Evolutionary conservation across 2,329 filamentous ascomycete genomes (phyloP).

Genomic region (Colletotrichum gigasporum): DNA sequence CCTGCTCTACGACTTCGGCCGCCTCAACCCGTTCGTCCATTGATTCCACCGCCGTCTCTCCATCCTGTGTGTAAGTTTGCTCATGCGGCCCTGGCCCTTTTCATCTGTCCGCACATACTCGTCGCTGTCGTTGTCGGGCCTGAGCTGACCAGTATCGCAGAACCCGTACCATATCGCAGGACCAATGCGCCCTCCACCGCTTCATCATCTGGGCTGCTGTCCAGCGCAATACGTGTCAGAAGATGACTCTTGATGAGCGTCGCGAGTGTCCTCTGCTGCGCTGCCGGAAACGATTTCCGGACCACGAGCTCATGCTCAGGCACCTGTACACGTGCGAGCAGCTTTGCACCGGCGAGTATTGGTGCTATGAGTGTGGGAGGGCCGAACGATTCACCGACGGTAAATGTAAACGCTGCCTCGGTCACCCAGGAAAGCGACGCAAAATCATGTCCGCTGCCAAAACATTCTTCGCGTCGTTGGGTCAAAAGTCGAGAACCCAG

Average conservation of each 20-base stretch:
- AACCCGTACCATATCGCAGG: slow-evolving; percentile 52
- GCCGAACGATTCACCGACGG: slow-evolving; percentile 62
- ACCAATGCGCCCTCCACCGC: slow-evolving; percentile 62
- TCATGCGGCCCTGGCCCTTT: not conserved
- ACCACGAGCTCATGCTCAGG: slow-evolving; percentile 64
- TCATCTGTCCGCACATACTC: not conserved
- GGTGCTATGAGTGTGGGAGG: slow-evolving; percentile 64
- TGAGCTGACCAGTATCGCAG: slow-evolving; percentile 41
- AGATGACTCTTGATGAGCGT: slow-evolving; percentile 57
- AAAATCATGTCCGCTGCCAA: slow-evolving; percentile 63
- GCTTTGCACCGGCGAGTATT: slow-evolving; percentile 61
- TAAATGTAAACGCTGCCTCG: slow-evolving; percentile 59
- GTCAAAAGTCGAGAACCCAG: slow-evolving; percentile 55
- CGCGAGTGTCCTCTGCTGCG: slow-evolving; percentile 61
- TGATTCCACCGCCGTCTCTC: slow-evolving; percentile 35
- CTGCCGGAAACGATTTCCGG: slow-evolving; percentile 58
- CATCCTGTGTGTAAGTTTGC: slow-evolving; percentile 46
- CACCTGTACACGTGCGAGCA: slow-evolving; percentile 60
- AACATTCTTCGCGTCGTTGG: slow-evolving; percentile 62
- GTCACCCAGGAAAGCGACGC: slow-evolving; percentile 60
- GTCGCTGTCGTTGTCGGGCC: slow-evolving; percentile 27
- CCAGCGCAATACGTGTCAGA: slow-evolving; percentile 59
- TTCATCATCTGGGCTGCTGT: slow-evolving; percentile 68
- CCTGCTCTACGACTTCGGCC: slow-evolving; percentile 37
- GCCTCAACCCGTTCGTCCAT: slow-evolving; percentile 36